Base-by-base conservation (phyloP, 257 asterid species). In the Fraxinus quadrangulata region DNA sequence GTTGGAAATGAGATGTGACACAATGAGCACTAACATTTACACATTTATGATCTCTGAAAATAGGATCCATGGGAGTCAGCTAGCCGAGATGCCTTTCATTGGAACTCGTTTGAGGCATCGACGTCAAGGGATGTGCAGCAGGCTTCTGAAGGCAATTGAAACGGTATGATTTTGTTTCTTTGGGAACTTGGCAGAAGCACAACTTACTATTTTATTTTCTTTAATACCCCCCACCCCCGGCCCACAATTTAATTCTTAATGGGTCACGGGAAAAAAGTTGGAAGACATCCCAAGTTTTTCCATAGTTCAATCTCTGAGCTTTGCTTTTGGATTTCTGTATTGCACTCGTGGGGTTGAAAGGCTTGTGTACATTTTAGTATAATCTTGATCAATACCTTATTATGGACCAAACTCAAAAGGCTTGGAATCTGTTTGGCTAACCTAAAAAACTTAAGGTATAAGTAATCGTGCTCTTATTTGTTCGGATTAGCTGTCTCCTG, bases 11-110 rank as follows among this genome's bases (percentile, higher is more conserved):
- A 40, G 54, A 54, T 37, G 56, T 51, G 56, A 70, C 24, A 36
- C 14, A 51, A 8, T 4, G 12, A 24, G 51, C 11, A 49, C 31
- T 74, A 23, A 40, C 66, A 42, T 72, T 28, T 31, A 24, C 68
- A 63, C 12, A 23, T 21, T 21, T 63, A 63, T 63, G 68, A 71
- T 83, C 31, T 74, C 49, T 47, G 66, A 39, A 65, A 79, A 76
- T 79, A 96, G 99, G 89, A 83, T 93, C 78, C 97, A 96, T 51
- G 99, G 98, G 80, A 83, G 76, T 82, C 91, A 77, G 77, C 78
- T 96, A 75, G 99, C 96, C 0, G 98, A 96, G 92, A 96, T 96
- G 99, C 99, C 99, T 51, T 96, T 93, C 83, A 90, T 93, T 74
- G 98, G 97, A 80, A 93, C 97, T 39, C 91, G 98, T 24, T 80